Evolutionary conservation across 2,329 filamentous ascomycete species (phyloP).

Genomic region (Penicillium sclerotiorum): DNA sequence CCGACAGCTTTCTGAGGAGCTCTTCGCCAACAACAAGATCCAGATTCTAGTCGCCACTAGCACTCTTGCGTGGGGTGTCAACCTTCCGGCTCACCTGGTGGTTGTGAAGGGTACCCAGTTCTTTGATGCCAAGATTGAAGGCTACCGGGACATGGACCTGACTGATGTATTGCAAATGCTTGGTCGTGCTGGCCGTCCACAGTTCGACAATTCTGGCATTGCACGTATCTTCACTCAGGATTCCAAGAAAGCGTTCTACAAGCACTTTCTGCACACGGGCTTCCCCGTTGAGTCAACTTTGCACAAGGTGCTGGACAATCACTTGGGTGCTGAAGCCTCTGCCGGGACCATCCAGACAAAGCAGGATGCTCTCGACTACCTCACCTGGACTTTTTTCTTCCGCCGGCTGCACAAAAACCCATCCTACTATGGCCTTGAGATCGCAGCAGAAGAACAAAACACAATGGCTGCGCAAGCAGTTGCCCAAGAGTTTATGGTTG

Average conservation of each 20-base stretch:
- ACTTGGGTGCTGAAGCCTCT: conserved; percentile 91
- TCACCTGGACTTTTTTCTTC: conserved; percentile 99
- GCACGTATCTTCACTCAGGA: conserved; percentile 97
- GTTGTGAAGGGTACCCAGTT: conserved; percentile 98
- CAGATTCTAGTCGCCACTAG: conserved; percentile 95
- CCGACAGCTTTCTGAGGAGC: conserved; percentile 84
- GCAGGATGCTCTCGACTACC: conserved; percentile 94
- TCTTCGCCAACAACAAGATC: conserved; percentile 97
- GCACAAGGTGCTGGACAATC: conserved; percentile 95
- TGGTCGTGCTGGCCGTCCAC: conserved; percentile 88
- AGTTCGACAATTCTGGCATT: conserved; percentile 95
- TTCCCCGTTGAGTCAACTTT: conserved; percentile 97
- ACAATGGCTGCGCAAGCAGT: conserved; percentile 80
- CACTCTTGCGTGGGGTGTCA: conserved; percentile 97
- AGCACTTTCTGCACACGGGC: conserved; percentile 96
- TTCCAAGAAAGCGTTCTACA: conserved; percentile 98
- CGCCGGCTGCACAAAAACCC: conserved; percentile 95
- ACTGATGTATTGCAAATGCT: conserved; percentile 99
- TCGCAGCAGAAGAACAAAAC: conserved; percentile 89
- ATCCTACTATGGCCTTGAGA: conserved; percentile 94
- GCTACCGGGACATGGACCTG: conserved; percentile 97
- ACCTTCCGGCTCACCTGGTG: conserved; percentile 92
- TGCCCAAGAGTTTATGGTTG: conserved; percentile 93
- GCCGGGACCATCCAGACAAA: conserved; percentile 91
- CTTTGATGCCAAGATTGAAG: conserved; percentile 96